Evolutionary conservation across 2,329 filamentous ascomycete genomes (phyloP), one percentile per base, ranked within the genome.

Genomic region (Triangularia verruculosa): DNA sequence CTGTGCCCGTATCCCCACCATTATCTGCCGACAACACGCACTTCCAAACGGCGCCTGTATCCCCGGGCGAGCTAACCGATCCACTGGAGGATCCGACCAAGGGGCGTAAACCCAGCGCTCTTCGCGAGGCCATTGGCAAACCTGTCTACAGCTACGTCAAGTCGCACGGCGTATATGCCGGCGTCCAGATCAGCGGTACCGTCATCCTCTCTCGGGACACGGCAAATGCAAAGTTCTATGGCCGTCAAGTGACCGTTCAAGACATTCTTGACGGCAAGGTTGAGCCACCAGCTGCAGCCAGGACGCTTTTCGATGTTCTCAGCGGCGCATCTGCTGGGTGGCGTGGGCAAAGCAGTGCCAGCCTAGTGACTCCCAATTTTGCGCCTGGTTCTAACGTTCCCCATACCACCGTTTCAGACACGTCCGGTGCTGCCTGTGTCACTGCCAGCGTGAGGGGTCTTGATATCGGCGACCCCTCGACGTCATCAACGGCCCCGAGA

Each of bases 171-270:
- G 87, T 97, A 69, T 97, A 96, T 72, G 93, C 91, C 1, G 92
- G 92, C 28, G 85, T 96, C 0, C 90, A 93, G 71, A 83, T 96
- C 32, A 93, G 97, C 72, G 93, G 93, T 25, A 96, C 92, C 0
- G 85, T 96, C 11, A 83, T 97, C 57, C 90, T 94, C 25, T 91
- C 96, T 76, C 86, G 93, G 58, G 89, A 86, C n/a, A 91, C 94
- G 63, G 93, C 94, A 72, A 97, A 97, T 71, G 89, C 92, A 59
- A 85, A 86, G 5, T 97, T 97, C 72, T 97, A 96, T 74, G 89
- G 89, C 22, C 82, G 90, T n/a, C 69, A 72, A 4, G 71, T 85
- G 24, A 69, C 77, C 0, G 81, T 80, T 0, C 75, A 79, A 24
- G 76, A 77, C 64, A 84, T 86, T 61, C 72, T 86, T 12, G 75